Evolutionary conservation across 2,329 filamentous ascomycete species (phyloP).

Genomic region (Calonectria multiphialidica): DNA sequence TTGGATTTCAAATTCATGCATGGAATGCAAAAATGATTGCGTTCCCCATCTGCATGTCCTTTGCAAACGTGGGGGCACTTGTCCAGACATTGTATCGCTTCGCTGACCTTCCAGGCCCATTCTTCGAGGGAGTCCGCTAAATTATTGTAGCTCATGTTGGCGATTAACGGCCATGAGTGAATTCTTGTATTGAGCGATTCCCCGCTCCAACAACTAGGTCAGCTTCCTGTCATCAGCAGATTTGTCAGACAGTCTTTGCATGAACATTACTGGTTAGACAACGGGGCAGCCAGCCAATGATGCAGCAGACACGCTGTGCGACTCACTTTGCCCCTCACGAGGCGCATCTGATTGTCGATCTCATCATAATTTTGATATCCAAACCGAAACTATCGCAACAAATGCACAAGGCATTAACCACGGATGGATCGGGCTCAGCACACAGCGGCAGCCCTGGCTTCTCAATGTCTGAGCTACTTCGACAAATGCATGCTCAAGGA

Average conservation of each 20-base stretch:
- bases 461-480: not conserved
- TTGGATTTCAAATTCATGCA: conserved; percentile 11
- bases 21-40: not conserved
- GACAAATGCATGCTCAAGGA: not conserved
- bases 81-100: not conserved
- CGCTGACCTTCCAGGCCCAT: conserved; percentile 11
- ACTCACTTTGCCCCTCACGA: not conserved
- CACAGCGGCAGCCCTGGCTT: not conserved
- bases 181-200: not conserved
- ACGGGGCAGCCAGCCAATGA: not conserved
- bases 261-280: not conserved
- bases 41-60: not conserved
- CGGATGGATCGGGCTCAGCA: not conserved
- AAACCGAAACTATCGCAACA: not conserved
- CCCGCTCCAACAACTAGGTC: not conserved
- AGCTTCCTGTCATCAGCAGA: not conserved
- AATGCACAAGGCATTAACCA: not conserved
- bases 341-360: not conserved
- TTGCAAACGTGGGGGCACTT: not conserved
- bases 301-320: not conserved
- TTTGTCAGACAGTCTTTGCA: not conserved
- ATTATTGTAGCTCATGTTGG: not conserved
- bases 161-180: not conserved
- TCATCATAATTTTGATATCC: not conserved
- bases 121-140: not conserved